Percentiles rank a stretch among this genome's conserved stretches.
Conservation (phyloP, 2,329 filamentous ascomycete species). For the Trichoderma sp. region DNA sequence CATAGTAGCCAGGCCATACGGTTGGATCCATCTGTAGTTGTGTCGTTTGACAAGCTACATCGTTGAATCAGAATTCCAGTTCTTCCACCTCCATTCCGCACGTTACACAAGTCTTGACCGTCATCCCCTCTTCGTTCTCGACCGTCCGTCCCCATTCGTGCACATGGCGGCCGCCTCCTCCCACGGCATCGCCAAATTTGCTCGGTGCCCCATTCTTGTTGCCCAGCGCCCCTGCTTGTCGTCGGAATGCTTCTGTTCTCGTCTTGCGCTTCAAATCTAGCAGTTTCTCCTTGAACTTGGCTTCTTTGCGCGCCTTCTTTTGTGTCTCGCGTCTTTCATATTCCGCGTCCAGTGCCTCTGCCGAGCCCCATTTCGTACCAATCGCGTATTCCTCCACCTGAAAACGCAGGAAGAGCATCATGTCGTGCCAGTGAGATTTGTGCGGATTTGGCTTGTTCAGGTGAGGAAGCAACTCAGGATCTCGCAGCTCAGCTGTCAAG, state of each 20-base stretch:
- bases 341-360: constrained; percentile 83
- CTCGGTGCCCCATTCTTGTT: constrained; percentile 51
- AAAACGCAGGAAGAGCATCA: constrained; percentile 94
- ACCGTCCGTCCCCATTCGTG: constrained; percentile 82
- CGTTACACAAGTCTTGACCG: constrained; percentile 74
- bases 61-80: constrained; percentile 61
- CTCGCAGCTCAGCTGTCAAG: constrained; percentile 76
- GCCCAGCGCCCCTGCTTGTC: constrained; percentile 64
- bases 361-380: constrained; percentile 84
- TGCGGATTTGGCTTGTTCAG: constrained; percentile 90
- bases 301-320: constrained; percentile 83
- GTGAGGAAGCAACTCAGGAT: constrained; percentile 82
- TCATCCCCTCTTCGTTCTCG: constrained; percentile 70
- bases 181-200: constrained; percentile 77
- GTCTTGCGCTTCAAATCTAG: constrained; percentile 92
- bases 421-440: constrained; percentile 95
- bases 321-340: constrained; percentile 77
- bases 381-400: constrained; percentile 96
- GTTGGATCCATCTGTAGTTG: background rate
- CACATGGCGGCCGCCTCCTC: constrained; percentile 70
- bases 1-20: background rate
- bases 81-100: constrained; percentile 82
- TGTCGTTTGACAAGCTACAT: background rate
- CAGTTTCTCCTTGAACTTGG: constrained; percentile 87
- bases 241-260: constrained; percentile 82